Evolutionary conservation across 140 eudicot genomes (phyloP), one percentile per base, ranked within the genome.

Genomic region (Flaveria floridana): DNA sequence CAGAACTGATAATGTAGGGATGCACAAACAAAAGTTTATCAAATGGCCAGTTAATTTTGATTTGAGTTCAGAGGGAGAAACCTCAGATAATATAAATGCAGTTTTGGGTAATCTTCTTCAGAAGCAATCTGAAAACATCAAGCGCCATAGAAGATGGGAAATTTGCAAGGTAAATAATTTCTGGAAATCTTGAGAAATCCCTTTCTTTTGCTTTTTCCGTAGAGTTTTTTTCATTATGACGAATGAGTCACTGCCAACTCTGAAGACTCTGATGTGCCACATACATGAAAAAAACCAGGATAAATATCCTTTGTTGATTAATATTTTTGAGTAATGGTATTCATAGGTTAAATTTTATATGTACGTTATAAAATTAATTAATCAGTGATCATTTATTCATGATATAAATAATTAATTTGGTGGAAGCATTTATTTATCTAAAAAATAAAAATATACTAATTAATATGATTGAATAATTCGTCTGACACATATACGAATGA

Each of bases 61-160:
- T 81, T 7, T 68, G 62, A 77, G 78, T 70, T 72, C 84, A 9
- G 96, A 82, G 57, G 88, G 71, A 56, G 80, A 80, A 59, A 18
- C 73, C 65, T 64, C 59, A 37, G 88, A 85, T 74, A 80, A 71
- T 74, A 71, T 82, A 68, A 76, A 80, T 66, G 81, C 87, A 52
- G 86, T 68, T 65, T 76, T 74, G 47, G 83, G 82, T 61, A 61
- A 71, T 76, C 81, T 81, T 65, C 77, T 73, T 82, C 84, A 74
- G 68, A 88, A 89, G 84, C 96, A 84, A 76, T 83, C 81, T 37
- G 87, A 78, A 81, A 82, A 83, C 75, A 80, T 88, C 53, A 95
- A 95, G 80, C 96, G 96, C 26, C 97, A 91, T 71, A 80, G 99
- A 70, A 91, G 96, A 84, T 95, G 99, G 99, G 83, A 86, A 82